Conservation (phyloP, 257 asterid species). For the Nicotiana benthamiana region DNA sequence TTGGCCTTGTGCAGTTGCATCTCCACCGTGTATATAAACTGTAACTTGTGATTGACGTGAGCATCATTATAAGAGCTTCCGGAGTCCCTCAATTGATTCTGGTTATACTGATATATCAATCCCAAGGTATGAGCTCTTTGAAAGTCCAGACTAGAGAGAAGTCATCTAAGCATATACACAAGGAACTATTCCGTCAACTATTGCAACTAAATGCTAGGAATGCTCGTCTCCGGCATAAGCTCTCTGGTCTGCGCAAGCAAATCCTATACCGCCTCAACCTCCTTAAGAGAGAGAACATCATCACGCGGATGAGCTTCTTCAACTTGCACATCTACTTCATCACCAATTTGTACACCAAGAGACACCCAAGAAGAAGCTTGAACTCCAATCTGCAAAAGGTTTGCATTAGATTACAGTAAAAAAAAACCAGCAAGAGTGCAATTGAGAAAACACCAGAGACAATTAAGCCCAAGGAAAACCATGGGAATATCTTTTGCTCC, state of each 20-base stretch:
- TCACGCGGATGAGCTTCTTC: constrained; percentile 92
- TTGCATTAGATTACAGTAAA: neutral
- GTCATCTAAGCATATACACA: neutral
- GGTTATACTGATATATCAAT: neutral
- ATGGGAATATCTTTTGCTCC: neutral
- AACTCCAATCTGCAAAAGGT: constrained; percentile 58
- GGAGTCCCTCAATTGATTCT: neutral
- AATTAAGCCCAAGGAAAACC: neutral
- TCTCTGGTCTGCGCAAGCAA: neutral
- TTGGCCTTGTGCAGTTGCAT: neutral
- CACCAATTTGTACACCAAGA: constrained; percentile 69
- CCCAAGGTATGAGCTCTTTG: neutral
- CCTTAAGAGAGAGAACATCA: constrained; percentile 61
- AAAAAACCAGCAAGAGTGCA: neutral
- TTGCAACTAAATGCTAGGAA: neutral
- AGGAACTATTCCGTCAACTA: neutral
- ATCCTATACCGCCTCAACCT: constrained; percentile 24
- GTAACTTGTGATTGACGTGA: neutral
- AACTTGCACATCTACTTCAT: constrained; percentile 66
- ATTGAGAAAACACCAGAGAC: neutral
- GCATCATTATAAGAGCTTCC: neutral
- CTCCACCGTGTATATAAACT: neutral
- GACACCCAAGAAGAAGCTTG: constrained; percentile 81
- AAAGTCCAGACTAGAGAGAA: neutral
- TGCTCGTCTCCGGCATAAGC: neutral